Conservation (phyloP, 306 rosid genomes). For the Cucumis hystrix region DNA sequence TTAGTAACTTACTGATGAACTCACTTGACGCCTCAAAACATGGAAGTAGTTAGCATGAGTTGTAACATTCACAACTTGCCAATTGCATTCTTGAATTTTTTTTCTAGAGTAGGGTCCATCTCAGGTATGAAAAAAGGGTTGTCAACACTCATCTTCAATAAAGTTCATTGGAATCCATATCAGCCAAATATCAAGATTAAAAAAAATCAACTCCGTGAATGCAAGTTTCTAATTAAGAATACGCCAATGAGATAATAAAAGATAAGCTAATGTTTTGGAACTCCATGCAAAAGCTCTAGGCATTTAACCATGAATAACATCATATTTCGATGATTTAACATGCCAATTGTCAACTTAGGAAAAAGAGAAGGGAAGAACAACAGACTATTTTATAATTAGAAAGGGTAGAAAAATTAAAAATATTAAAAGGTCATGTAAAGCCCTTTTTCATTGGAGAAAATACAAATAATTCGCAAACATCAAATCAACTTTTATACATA, state of each 20-base stretch:
- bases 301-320: neutral
- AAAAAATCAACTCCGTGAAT: neutral
- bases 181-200: neutral
- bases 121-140: conserved; percentile 83
- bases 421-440: neutral
- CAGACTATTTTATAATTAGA: neutral
- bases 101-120: conserved; percentile 91
- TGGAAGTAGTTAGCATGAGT: conserved; percentile 96
- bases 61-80: conserved; percentile 90
- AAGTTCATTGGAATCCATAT: conserved; percentile 9
- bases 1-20: conserved; percentile 6
- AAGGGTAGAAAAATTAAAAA: neutral
- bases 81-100: conserved; percentile 95
- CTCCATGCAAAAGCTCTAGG: neutral
- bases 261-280: neutral
- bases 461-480: neutral
- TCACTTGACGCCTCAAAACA: conserved; percentile 82
- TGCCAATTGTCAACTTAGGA: neutral
- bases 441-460: neutral
- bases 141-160: conserved; percentile 90
- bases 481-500: neutral
- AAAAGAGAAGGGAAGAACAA: neutral
- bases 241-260: neutral
- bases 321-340: neutral
- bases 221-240: neutral